Evolutionary conservation across 208 protist species (phyloP), one percentile per base, ranked within the genome.

Genomic region (Naegleria gruberi): DNA sequence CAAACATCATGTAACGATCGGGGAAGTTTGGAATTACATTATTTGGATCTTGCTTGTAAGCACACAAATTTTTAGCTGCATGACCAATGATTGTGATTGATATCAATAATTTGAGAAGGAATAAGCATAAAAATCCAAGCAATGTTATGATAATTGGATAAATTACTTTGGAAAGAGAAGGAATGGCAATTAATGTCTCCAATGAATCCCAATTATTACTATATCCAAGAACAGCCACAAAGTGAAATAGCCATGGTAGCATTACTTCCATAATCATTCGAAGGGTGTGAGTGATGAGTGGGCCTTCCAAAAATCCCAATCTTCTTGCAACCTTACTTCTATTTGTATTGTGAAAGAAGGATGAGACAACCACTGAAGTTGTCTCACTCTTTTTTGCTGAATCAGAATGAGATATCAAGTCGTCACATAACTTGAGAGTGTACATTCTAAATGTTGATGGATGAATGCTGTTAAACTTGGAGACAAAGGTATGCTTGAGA

Each of bases 401-500:
- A 37, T 19, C n/a, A n/a, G 30, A 37, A 77, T 77, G 30, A 15
- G 17, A 37, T 37, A 77, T 77, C 30, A 77, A 77, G 34, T 77
- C 65, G 34, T 30, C 65, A 77, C 65, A 77, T 37, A 77, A 37
- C 65, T 37, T 77, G 0, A 77, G 30, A 37, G 17, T 77, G 8
- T 77, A 77, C 6, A 37, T 12, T 37, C 34, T 77, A n/a, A 77
- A 77, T 77, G 30, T 77, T 7, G 30, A 37, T 19, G 30, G 17
- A 37, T 30, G 19, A 8, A 77, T 77, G 12, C n/a, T 89, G 89
- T 98, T 98, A 89, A 97, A 97, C 90, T 96, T 96, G 0, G 94
- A 94, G 40, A 97, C 93, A 87, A 98, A 98, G 12, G 94, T 89
- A 84, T 97, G 96, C 91, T 98, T 98, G 23, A 96, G 94, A 57